Percentiles rank a stretch among this genome's conserved stretches.
Evolutionary conservation across 2,329 filamentous ascomycete species (phyloP).

Genomic region (Neofusicoccum umdonicola): DNA sequence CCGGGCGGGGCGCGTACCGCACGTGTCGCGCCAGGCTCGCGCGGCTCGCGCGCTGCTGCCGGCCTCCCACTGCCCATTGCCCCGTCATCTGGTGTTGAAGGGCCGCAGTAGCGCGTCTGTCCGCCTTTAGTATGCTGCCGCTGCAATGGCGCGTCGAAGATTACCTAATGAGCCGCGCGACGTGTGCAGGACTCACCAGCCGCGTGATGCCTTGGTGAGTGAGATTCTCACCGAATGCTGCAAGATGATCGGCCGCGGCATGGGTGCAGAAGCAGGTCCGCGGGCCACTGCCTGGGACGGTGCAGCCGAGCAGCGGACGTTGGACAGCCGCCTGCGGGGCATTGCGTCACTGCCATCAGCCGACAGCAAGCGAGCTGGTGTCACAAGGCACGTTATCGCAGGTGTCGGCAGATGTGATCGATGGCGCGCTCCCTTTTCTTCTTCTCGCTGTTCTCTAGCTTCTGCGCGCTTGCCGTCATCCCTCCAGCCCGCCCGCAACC

Average conservation of each 20-base stretch:
- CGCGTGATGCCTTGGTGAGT: background rate
- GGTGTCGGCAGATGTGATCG: background rate
- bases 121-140: background rate
- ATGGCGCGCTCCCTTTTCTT: background rate
- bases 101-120: background rate
- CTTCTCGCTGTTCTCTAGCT: background rate
- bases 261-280: background rate
- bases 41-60: background rate
- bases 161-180: background rate
- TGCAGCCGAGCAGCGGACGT: background rate
- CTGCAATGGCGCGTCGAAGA: background rate
- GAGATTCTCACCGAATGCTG: background rate
- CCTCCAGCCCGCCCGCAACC: background rate
- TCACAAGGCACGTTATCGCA: background rate
- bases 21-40: too few relatives aligned
- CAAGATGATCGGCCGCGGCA: background rate
- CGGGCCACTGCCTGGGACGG: background rate
- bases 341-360: conserved; percentile 2
- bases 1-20: background rate
- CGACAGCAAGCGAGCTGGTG: background rate
- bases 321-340: background rate
- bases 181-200: background rate
- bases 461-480: conserved; percentile 4
- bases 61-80: background rate
- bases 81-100: background rate